Conservation (phyloP, 306 rosid species). For the Medicago arabica region DNA sequence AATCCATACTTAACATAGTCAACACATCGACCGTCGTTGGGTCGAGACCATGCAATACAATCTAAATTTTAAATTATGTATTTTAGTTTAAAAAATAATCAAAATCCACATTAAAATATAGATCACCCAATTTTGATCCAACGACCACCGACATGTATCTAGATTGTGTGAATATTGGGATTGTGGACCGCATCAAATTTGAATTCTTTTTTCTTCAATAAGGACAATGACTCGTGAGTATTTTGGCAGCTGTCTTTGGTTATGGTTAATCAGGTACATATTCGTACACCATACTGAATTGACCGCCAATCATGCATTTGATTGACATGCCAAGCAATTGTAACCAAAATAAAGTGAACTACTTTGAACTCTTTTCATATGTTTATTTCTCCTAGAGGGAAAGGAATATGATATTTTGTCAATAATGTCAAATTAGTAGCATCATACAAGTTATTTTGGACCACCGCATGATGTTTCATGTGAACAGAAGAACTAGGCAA, state of each 20-base stretch:
- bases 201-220: not conserved
- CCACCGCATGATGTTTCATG: slow-evolving; percentile 30
- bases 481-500: slow-evolving; percentile 26
- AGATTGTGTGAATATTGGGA: too few relatives aligned
- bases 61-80: too few relatives aligned
- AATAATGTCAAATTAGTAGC: slow-evolving; percentile 22
- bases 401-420: slow-evolving; percentile 28
- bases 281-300: slow-evolving; percentile 17
- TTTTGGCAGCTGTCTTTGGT: slow-evolving; percentile 10
- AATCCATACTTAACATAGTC: too few relatives aligned
- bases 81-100: too few relatives aligned
- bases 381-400: slow-evolving; percentile 13
- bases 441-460: slow-evolving; percentile 8
- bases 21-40: too few relatives aligned
- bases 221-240: not conserved
- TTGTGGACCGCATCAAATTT: too few relatives aligned
- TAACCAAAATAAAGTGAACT: slow-evolving; percentile 18
- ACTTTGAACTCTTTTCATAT: slow-evolving; percentile 18
- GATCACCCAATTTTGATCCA: too few relatives aligned
- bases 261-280: slow-evolving; percentile 15
- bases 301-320: slow-evolving; percentile 2
- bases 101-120: too few relatives aligned
- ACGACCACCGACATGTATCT: too few relatives aligned
- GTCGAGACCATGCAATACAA: too few relatives aligned
- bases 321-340: slow-evolving; percentile 1